These are phyloP conservation scores for Fusarium sp. DNA, from an alignment of 2,329 filamentous ascomycete species.

Conservation along the genomic window DNA sequence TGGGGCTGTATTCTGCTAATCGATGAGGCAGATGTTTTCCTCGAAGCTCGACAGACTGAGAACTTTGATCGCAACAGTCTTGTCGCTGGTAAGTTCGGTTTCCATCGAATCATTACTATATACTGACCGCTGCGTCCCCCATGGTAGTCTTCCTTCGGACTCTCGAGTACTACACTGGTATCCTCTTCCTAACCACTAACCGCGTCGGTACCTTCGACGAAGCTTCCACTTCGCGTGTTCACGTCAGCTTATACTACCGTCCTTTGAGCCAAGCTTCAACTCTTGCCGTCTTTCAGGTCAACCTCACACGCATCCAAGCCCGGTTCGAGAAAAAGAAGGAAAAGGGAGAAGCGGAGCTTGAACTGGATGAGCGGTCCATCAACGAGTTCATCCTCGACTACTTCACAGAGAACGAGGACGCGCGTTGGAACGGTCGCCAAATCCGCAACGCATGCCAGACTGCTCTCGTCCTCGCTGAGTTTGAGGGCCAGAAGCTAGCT, in stretches of 20 bases:
- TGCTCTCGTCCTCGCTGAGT: rapidly evolving
- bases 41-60: background rate
- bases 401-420: background rate
- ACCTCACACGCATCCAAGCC: background rate
- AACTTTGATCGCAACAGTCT: slow-evolving; percentile 6
- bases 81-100: slow-evolving; percentile 5
- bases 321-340: background rate
- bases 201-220: background rate
- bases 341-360: background rate
- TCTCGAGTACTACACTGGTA: background rate
- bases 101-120: no score
- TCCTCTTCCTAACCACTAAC: background rate
- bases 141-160: background rate
- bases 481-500: background rate
- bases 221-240: background rate
- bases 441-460: background rate
- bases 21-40: background rate
- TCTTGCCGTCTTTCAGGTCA: rapidly evolving
- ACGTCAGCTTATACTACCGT: background rate
- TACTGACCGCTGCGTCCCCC: no score
- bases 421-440: background rate
- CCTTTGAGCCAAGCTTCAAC: background rate
- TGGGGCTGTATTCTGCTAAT: slow-evolving; percentile 4
- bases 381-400: rapidly evolving
- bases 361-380: background rate